A percentile compares a stretch with the other conserved stretches of the same genome.
These are phyloP conservation scores for Sarcodon aspratus DNA, from an alignment of 768 basidiomycete genomes.

Conservation along the genomic window DNA sequence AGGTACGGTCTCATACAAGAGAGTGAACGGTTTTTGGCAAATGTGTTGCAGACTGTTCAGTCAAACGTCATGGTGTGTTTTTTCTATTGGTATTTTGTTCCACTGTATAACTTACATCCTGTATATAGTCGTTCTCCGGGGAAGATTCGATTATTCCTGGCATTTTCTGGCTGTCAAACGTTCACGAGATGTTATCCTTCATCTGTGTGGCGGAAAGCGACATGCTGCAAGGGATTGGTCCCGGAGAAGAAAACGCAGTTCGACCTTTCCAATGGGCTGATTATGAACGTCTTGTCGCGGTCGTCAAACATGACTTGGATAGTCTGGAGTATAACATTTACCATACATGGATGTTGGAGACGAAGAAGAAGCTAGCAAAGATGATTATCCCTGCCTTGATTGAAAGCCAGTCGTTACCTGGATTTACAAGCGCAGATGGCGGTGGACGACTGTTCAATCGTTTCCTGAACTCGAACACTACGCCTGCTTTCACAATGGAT, in stretches of 20 bases:
- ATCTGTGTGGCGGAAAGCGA: conserved; percentile 98
- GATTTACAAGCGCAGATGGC: conserved; percentile 93
- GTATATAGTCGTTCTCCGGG: conserved; percentile 65
- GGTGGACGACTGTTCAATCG: conserved; percentile 91
- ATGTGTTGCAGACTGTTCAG: conserved; percentile 98
- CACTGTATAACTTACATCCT: conserved; percentile 7
- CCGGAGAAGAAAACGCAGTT: conserved; percentile 85
- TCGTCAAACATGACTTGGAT: conserved; percentile 98
- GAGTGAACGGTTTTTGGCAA: conserved; percentile 95
- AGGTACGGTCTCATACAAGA: conserved; percentile 95
- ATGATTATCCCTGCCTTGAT: conserved; percentile 99
- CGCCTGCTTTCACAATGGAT: conserved; percentile 96
- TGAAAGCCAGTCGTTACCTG: conserved; percentile 94
- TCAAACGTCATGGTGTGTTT: conserved; percentile 88
- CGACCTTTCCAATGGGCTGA: conserved; percentile 94
- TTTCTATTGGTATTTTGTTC: neutral
- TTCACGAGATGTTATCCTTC: conserved; percentile 98
- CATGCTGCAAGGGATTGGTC: conserved; percentile 95
- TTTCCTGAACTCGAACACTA: conserved; percentile 72
- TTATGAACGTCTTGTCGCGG: conserved; percentile 93
- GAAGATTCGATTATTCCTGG: conserved; percentile 96
- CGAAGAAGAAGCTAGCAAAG: conserved; percentile 90
- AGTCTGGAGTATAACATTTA: conserved; percentile 99
- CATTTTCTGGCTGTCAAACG: conserved; percentile 99
- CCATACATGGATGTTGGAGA: conserved; percentile 98